phyloP scores from a whole-genome alignment of 2,329 filamentous ascomycete genomes.

The Botryosphaeria agaves region DNA sequence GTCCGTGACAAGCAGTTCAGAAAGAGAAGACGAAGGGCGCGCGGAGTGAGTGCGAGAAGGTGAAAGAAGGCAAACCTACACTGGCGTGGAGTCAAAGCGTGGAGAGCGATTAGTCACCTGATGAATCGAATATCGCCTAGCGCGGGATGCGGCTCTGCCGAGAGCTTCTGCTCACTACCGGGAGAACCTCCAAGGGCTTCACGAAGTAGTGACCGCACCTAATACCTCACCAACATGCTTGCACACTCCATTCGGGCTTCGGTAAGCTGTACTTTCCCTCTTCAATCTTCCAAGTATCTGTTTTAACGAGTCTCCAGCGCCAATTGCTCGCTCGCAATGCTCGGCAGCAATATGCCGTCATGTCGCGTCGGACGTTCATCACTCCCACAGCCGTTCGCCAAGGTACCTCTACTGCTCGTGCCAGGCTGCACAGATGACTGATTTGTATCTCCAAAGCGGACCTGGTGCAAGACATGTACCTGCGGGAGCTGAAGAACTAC shows the following conservation, averaged over 20 bases:
- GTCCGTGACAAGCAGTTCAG: conserved; percentile 9
- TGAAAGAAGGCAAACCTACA: too few species aligned
- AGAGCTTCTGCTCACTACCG: neutral
- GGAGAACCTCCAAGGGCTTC: neutral
- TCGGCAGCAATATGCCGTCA: conserved; percentile 35
- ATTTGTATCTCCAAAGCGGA: conserved; percentile 48
- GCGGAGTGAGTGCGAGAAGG: conserved; percentile 5
- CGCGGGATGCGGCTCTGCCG: too few species aligned
- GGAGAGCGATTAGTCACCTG: too few species aligned
- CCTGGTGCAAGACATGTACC: conserved; percentile 93
- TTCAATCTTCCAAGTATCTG: too few species aligned
- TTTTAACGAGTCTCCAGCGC: too few species aligned
- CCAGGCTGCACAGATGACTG: conserved; percentile 1
- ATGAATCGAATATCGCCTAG: too few species aligned
- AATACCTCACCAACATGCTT: conserved; percentile 30
- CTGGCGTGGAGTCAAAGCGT: too few species aligned
- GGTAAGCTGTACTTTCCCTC: conserved; percentile 26
- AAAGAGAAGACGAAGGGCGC: conserved; percentile 6
- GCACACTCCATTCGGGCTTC: conserved; percentile 44
- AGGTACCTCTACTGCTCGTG: conserved; percentile 28
- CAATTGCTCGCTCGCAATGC: conserved; percentile 42
- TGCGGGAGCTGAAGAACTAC: conserved; percentile 90
- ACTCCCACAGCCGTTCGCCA: conserved; percentile 41
- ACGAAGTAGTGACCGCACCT: conserved; percentile 5
- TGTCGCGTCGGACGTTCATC: conserved; percentile 45